These are phyloP conservation scores for Lactarius sp. DNA, from an alignment of 768 basidiomycete species.

Conservation along the genomic window DNA sequence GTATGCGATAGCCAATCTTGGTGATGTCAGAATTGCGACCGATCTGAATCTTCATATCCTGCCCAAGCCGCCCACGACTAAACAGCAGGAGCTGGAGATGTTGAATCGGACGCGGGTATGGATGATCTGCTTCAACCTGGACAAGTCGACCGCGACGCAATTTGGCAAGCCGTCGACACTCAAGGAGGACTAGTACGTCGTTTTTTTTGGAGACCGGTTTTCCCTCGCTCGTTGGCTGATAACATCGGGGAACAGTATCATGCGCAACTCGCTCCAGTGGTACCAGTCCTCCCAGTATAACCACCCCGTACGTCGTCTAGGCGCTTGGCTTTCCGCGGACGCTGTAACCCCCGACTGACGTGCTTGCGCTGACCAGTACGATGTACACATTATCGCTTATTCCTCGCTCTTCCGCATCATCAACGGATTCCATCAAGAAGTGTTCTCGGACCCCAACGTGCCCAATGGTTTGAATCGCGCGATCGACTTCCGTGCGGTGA, in stretches of 20 bases:
- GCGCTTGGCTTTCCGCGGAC: not conserved
- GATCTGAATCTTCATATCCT: conserved; percentile 87
- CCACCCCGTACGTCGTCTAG: conserved; percentile 11
- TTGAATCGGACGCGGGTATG: conserved; percentile 87
- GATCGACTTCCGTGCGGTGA: conserved; percentile 24
- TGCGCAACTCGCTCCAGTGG: conserved; percentile 22
- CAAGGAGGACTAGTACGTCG: conserved; percentile 62
- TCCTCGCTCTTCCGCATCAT: conserved; percentile 23
- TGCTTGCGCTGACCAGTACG: conserved; percentile 3
- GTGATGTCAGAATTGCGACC: conserved; percentile 61
- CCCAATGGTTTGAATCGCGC: conserved; percentile 21
- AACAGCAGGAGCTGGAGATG: conserved; percentile 78
- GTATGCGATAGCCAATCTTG: not conserved
- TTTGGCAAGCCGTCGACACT: conserved; percentile 87
- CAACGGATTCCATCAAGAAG: conserved; percentile 21
- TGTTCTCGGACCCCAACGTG: conserved; percentile 22
- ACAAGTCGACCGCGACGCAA: conserved; percentile 82
- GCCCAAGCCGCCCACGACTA: conserved; percentile 67
- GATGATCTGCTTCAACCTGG: conserved; percentile 88
- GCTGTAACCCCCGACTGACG: not conserved
- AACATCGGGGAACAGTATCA: conserved; percentile 8
- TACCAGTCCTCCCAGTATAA: conserved; percentile 23
- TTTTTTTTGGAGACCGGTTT: conserved; percentile 30
- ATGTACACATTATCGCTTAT: conserved; percentile 24
- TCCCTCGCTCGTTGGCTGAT: not conserved